A percentile compares a stretch with the other conserved stretches of the same genome.
Conservation (phyloP, 2,329 filamentous ascomycete genomes). For the Gliomastix tumulicola region DNA sequence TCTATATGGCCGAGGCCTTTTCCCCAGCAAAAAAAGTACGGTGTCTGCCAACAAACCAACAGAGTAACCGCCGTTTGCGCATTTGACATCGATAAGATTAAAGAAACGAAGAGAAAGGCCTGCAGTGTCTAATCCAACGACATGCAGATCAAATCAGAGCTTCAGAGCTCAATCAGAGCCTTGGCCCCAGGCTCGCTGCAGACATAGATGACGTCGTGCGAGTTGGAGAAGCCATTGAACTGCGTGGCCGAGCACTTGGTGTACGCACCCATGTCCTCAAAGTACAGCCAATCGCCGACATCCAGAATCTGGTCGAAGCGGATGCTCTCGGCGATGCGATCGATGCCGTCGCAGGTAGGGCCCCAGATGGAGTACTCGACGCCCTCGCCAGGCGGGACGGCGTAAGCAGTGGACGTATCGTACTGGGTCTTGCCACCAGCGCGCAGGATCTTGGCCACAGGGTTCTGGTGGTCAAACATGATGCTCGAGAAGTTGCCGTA, state of each 20-base stretch:
- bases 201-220: constrained; percentile 89
- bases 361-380: constrained; percentile 96
- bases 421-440: constrained; percentile 51
- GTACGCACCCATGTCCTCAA: constrained; percentile 98
- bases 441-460: constrained; percentile 73
- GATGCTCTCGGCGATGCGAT: constrained; percentile 81
- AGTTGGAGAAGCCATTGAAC: constrained; percentile 95
- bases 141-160: background rate
- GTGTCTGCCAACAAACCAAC: no score
- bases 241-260: constrained; percentile 96
- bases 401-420: constrained; percentile 43
- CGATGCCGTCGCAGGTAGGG: constrained; percentile 95
- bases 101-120: no score
- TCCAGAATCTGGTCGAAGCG: constrained; percentile 71
- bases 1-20: no score
- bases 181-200: constrained; percentile 85
- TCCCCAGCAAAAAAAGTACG: no score
- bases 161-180: constrained; percentile 50
- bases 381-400: constrained; percentile 37
- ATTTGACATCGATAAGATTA: no score
- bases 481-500: constrained; percentile 99
- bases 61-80: no score
- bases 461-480: constrained; percentile 97
- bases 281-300: constrained; percentile 97
- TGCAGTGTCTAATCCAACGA: no score